Base-by-base conservation (phyloP, 2,329 filamentous ascomycete genomes). In the Botrytis squamosa region DNA sequence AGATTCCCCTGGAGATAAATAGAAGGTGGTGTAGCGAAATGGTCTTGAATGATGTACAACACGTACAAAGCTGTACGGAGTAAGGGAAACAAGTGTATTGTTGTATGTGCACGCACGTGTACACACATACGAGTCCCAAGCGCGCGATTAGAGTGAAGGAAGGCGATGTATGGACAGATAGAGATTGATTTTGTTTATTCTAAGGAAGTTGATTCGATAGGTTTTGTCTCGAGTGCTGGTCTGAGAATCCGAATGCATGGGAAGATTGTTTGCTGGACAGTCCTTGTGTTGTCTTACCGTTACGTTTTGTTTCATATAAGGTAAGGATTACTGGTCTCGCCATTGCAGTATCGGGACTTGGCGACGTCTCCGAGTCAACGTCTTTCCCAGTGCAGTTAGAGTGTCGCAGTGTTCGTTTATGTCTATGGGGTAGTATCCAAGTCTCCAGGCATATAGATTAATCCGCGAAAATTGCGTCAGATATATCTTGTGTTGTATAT, bases 101-200 rank as follows among this genome's bases (percentile, higher is more conserved):
- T 68, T 20, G 4, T 67, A 22, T 29, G 38, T 67, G 64, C 64
- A 55, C 22, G 64, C 64, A 67, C 64, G 33, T 67, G 44, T 55
- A 67, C 46, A 33, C n/a, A 66, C 20, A 49, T 66, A 44, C 29
- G 42, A 42, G 29, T 66, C 42, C 22, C 63, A 66, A 66, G 63
- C 63, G 63, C 63, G 63, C 63, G 63, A 66, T 66, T 49, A 66
- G 52, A n/a, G 49, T 52, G 25, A 52, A 22, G 5, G 22, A n/a
- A 52, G 49, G 10, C 22, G 49, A 29, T 55, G 52, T 55, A 55
- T 55, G 52, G 52, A 18, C n/a, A 25, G n/a, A 55, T 16, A 29
- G 52, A 3, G 16, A 29, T 55, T 16, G n/a, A 55, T 55, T 55
- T 55, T 55, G 14, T 55, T 55, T n/a, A 29, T 55, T 55, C 12